Evolutionary conservation across 257 asterid species (phyloP), one percentile per base, ranked within the genome.

Genomic region (Parsonsia alboflavescens): DNA sequence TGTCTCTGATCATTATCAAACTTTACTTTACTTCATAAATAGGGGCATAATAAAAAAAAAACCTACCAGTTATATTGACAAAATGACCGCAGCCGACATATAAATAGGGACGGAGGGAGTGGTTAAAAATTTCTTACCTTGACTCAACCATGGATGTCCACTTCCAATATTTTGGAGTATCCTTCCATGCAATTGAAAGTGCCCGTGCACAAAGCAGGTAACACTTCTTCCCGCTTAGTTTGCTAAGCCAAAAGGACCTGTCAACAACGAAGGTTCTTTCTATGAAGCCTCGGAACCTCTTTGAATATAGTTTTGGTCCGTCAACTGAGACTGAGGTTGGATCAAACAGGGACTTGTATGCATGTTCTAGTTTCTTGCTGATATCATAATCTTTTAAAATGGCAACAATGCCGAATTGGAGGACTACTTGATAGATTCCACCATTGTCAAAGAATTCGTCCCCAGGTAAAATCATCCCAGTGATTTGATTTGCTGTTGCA

Each of bases 301-400:
- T 33, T 33, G 39, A 33, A 76, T 95, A 95, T 16, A 85, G 84
- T 79, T 90, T 92, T 2, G 99, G 99, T 44, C 92, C 99, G 3
- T 92, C 98, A 0, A 97, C 98, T 44, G 99, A 95, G 26, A 95
- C 92, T 9, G 96, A 92, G 71, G 89, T 61, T 0, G 99, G 81
- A 79, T 95, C 97, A 4, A 84, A 97, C n/a, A 90, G 83, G 49
- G 97, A 94, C 74, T 94, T 94, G 87, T 94, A 94, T 10, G 97
- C 99, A 6, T 89, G 97, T 77, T 94, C 99, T 42, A 94, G 87
- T 85, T 89, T 94, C 90, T 92, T 92, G 89, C 88, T 90, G n/a
- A 94, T 92, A 44, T 92, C 95, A 21, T 92, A 92, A 78, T 94
- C 99, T 80, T 94, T 97, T 63, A 94, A 75, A 57, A 94, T 94